phyloP scores from a whole-genome alignment of 371 early-diverging fungal species.

The Circinella umbellata region DNA sequence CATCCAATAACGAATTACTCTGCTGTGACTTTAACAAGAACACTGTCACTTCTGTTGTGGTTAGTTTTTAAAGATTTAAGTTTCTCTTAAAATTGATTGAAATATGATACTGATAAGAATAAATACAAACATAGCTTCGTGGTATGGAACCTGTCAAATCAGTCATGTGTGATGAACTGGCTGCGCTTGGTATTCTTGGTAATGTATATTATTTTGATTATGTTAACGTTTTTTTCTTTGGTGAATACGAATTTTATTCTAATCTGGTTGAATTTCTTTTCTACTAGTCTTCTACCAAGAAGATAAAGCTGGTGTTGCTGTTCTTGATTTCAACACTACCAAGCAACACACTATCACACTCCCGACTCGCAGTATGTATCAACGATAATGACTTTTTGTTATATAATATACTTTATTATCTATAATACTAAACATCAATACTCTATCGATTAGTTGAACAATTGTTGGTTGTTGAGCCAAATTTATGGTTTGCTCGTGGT shows the following conservation, averaged over 20 bases:
- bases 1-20: conserved; percentile 70
- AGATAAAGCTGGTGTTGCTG: conserved; percentile 53
- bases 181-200: conserved; percentile 44
- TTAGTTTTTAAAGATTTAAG: conserved; percentile 14
- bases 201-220: background rate
- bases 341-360: conserved; percentile 56
- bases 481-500: conserved; percentile 64
- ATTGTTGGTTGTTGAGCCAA: conserved; percentile 53
- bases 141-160: conserved; percentile 63
- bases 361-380: conserved; percentile 40
- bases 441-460: conserved; percentile 34
- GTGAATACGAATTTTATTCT: too few species aligned
- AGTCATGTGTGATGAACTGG: conserved; percentile 58
- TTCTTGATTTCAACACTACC: conserved; percentile 67
- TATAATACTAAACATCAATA: too few species aligned
- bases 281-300: conserved; percentile 67
- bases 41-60: conserved; percentile 57
- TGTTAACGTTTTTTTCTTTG: too few species aligned
- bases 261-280: too few species aligned
- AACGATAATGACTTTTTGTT: too few species aligned
- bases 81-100: background rate
- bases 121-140: conserved; percentile 26
- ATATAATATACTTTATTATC: too few species aligned
- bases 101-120: background rate
- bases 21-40: conserved; percentile 66